Base-by-base conservation (phyloP, 192 early-diverging fungal species). In the Coemansia nantahalensis region DNA sequence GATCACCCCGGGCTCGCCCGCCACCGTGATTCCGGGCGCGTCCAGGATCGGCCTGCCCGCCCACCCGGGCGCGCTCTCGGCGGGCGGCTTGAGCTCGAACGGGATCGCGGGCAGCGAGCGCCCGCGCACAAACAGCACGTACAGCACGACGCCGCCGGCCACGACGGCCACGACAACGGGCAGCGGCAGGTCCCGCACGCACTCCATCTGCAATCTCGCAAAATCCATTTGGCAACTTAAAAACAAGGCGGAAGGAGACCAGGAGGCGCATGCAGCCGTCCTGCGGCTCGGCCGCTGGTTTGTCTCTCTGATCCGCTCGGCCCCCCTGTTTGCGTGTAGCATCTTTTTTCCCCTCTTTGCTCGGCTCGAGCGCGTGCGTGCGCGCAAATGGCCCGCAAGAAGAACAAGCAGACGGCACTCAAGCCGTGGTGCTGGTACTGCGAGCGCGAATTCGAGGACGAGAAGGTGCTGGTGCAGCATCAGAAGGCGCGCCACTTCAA, bases 401-500 rank as follows among this genome's bases (percentile, higher is more conserved):
- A 87, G 72, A 87, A 81, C 58, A 90, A 85, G 64, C 85, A 83
- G 59, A 77, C 80, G 28, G 81, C 83, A 51, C 45, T 68, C 26
- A 63, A 83, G 34, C 88, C 88, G 15, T 90, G 88, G 88, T 90
- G 88, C 68, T 90, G 88, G 94, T 95, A 98, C 69, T 98, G 95
- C 67, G 92, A 95, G 46, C 80, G 90, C 45, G 90, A 93, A 50
- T 98, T 98, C 65, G 92, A 94, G 47, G 92, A 95, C 67, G 93
- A 95, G 51, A 94, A 91, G 56, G 86, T 93, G 8, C 78, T 98
- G 40, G 83, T 98, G 26, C 82, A 90, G 49, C 95, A 98, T 69
- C 95, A 97, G 64, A 85, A 84, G 66, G 87, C 90, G 28, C 91
- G 90, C 68, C 95, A 98, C 60, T 95, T 95, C 79, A 94, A 95